Evolutionary conservation across 169 alveolate genomes (phyloP).

Genomic region (Plasmodium adleri): DNA sequence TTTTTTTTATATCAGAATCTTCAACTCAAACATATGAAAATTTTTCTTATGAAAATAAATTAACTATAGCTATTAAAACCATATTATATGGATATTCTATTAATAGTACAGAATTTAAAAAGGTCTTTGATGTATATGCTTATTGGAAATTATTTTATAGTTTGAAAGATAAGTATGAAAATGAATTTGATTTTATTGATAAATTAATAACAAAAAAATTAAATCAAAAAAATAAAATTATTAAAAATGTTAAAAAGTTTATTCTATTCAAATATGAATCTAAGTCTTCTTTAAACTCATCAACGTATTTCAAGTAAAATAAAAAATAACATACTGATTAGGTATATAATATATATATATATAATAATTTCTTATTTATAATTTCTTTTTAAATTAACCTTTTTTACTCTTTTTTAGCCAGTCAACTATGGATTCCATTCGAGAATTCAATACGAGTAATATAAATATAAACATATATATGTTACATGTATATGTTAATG

Average conservation of each 20-base stretch:
- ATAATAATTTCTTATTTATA: not conserved
- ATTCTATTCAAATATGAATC: slow-evolving; percentile 36
- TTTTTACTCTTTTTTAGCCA: slow-evolving; percentile 20
- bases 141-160: slow-evolving; percentile 34
- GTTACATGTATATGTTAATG: no score
- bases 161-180: slow-evolving; percentile 32
- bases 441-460: slow-evolving; percentile 23
- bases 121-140: slow-evolving; percentile 13
- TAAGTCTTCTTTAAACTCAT: slow-evolving; percentile 33
- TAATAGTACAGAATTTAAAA: not conserved
- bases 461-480: not conserved
- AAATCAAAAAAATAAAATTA: slow-evolving; percentile 25
- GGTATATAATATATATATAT: not conserved
- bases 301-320: slow-evolving; percentile 38
- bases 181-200: slow-evolving; percentile 57
- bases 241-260: slow-evolving; percentile 36
- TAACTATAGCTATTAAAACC: slow-evolving; percentile 47
- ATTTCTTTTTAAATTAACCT: not conserved
- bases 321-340: not conserved
- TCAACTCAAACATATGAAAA: slow-evolving; percentile 52
- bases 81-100: slow-evolving; percentile 18
- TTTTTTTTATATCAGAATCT: slow-evolving; percentile 43
- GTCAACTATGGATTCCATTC: slow-evolving; percentile 61
- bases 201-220: slow-evolving; percentile 32
- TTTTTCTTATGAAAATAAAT: slow-evolving; percentile 47